A percentile compares a stretch with the other conserved stretches of the same genome.
These are phyloP conservation scores for Eucalyptus curtisii DNA, from an alignment of 345 rosid genomes.

Conservation along the genomic window DNA sequence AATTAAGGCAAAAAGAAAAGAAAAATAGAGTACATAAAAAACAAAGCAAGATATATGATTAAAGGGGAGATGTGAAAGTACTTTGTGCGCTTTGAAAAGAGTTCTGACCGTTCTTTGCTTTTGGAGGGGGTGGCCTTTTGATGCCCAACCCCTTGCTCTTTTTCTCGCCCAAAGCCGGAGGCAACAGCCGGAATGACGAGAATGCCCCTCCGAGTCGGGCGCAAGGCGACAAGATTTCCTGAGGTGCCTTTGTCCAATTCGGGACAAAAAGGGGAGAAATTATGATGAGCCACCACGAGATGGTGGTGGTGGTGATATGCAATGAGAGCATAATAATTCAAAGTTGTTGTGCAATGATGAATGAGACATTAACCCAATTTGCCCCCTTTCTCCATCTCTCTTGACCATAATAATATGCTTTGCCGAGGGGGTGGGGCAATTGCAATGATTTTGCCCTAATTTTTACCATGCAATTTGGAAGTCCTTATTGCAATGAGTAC, in stretches of 20 bases:
- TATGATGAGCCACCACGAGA: background rate
- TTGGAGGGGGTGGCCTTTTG: background rate
- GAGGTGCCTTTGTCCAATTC: background rate
- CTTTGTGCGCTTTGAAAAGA: background rate
- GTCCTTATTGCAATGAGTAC: background rate
- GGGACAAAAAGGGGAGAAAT: background rate
- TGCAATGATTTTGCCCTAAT: background rate
- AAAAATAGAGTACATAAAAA: background rate
- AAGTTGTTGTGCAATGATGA: background rate
- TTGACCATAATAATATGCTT: background rate
- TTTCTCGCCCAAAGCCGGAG: background rate
- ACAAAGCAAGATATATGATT: background rate
- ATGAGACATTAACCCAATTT: background rate
- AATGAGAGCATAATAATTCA: background rate
- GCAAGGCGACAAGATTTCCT: background rate
- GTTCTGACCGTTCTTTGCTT: background rate
- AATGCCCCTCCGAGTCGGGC: background rate
- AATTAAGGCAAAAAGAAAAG: background rate
- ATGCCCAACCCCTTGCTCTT: background rate
- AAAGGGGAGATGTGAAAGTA: conserved; percentile 4
- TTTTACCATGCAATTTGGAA: background rate
- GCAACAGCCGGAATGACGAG: background rate
- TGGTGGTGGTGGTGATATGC: background rate
- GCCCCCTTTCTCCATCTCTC: background rate
- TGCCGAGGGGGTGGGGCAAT: background rate